phyloP scores from a whole-genome alignment of 2,329 filamentous ascomycete genomes.

The Ilyonectria sp. region DNA sequence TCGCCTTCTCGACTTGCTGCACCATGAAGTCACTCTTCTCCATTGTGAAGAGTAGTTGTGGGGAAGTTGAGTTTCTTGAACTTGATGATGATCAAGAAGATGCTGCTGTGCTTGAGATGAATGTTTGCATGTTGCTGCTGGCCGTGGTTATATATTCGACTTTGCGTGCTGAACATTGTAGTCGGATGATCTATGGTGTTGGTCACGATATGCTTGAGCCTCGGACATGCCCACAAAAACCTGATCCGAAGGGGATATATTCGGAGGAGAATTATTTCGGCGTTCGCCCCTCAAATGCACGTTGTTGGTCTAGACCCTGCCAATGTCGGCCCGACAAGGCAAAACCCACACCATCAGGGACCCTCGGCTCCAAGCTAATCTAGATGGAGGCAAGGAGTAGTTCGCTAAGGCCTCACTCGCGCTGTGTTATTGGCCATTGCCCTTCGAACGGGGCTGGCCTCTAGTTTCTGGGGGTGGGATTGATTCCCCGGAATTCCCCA shows the following conservation, averaged over 20 bases:
- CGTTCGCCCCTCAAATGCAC: not conserved
- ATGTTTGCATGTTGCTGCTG: not conserved
- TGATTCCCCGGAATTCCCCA: too few species aligned
- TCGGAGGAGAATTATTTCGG: not conserved
- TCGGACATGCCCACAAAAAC: not conserved
- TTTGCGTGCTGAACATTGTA: not conserved
- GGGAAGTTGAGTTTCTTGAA: not conserved
- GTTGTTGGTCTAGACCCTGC: not conserved
- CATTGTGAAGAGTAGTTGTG: not conserved
- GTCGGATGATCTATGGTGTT: not conserved
- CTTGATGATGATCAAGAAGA: not conserved
- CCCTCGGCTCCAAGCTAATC: too few species aligned
- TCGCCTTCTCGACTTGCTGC: not conserved
- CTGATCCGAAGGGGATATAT: not conserved
- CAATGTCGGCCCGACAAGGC: not conserved
- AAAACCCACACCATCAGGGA: too few species aligned
- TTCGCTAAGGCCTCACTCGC: too few species aligned
- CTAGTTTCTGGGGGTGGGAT: too few species aligned
- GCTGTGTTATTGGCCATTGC: too few species aligned
- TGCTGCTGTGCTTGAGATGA: not conserved
- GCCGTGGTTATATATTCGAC: not conserved
- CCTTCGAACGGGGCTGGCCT: too few species aligned
- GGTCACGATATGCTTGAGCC: not conserved
- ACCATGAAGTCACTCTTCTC: not conserved
- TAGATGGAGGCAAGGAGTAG: too few species aligned